Conservation (phyloP, 352 stramenopile species). For the Phytophthora meadii region DNA sequence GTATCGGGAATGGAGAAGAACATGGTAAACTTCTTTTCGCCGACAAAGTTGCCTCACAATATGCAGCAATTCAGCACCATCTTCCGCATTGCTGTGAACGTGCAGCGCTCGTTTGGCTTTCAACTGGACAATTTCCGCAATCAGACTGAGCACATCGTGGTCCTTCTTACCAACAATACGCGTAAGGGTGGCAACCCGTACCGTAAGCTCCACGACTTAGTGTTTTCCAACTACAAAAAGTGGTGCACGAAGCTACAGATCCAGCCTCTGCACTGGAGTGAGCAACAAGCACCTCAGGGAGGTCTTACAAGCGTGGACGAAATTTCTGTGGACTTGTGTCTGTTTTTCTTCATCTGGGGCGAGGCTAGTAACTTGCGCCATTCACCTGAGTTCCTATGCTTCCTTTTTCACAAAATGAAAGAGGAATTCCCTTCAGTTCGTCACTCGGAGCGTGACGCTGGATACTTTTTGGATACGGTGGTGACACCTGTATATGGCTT, state of each 20-base stretch:
- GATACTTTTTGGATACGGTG: slow-evolving; percentile 98
- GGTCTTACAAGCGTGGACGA: slow-evolving; percentile 89
- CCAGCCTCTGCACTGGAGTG: slow-evolving; percentile 71
- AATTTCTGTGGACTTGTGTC: slow-evolving; percentile 84
- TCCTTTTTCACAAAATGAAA: slow-evolving; percentile 97
- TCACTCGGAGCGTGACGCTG: slow-evolving; percentile 86
- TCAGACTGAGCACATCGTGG: slow-evolving; percentile 97
- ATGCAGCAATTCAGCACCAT: slow-evolving; percentile 89
- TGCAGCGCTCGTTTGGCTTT: slow-evolving; percentile 88
- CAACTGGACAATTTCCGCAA: slow-evolving; percentile 92
- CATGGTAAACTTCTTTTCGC: slow-evolving; percentile 86
- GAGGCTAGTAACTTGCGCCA: slow-evolving; percentile 98
- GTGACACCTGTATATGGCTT: slow-evolving; percentile 96
- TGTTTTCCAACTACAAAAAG: slow-evolving; percentile 91
- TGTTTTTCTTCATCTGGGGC: slow-evolving; percentile 99
- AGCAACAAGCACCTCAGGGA: slow-evolving; percentile 73
- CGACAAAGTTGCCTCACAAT: slow-evolving; percentile 66
- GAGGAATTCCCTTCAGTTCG: slow-evolving; percentile 81
- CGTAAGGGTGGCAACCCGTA: slow-evolving; percentile 84
- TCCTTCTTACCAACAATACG: slow-evolving; percentile 94
- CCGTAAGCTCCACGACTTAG: slow-evolving; percentile 77
- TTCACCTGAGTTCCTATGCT: slow-evolving; percentile 98
- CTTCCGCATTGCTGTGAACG: slow-evolving; percentile 84
- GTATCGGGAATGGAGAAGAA: slow-evolving; percentile 40
- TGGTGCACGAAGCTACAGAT: slow-evolving; percentile 90